Conservation (phyloP, 495 filamentous ascomycete genomes). For the Hyphodiscus hymeniophilus region DNA sequence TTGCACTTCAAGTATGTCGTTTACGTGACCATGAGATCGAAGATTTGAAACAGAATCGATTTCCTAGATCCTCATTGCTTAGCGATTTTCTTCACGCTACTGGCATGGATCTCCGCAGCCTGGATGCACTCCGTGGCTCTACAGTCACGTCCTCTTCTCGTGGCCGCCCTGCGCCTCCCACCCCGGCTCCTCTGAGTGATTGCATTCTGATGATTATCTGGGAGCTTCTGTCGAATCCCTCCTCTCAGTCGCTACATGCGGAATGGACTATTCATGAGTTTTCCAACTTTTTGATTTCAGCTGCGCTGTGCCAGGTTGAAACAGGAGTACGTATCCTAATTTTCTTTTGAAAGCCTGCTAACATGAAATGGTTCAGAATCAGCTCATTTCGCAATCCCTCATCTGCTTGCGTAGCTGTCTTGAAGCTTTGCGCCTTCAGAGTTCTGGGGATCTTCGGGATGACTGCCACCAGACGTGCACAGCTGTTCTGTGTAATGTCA, state of each 20-base stretch:
- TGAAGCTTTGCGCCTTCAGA: conserved; percentile 5
- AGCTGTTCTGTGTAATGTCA: background rate
- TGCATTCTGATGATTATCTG: background rate
- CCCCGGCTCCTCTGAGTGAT: background rate
- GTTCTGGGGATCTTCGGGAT: conserved; percentile 19
- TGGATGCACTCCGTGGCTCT: too few species aligned
- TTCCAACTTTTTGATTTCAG: background rate
- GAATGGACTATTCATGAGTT: background rate
- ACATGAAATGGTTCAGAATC: background rate
- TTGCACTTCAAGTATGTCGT: too few species aligned
- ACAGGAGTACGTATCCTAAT: background rate
- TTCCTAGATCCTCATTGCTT: background rate
- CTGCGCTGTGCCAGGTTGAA: background rate
- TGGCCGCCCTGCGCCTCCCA: background rate
- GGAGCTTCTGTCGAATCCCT: background rate
- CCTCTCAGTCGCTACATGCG: background rate
- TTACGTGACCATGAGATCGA: background rate
- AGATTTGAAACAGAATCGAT: background rate
- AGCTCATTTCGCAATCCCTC: conserved; percentile 3
- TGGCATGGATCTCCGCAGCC: background rate
- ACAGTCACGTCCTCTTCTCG: background rate
- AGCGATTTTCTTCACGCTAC: background rate
- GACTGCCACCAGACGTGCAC: conserved; percentile 11
- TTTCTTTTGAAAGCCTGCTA: background rate
- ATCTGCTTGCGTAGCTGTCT: conserved; percentile 6